These are phyloP conservation scores for Diaporthe citrichinensis DNA, from an alignment of 2,329 filamentous ascomycete genomes.

Conservation along the genomic window DNA sequence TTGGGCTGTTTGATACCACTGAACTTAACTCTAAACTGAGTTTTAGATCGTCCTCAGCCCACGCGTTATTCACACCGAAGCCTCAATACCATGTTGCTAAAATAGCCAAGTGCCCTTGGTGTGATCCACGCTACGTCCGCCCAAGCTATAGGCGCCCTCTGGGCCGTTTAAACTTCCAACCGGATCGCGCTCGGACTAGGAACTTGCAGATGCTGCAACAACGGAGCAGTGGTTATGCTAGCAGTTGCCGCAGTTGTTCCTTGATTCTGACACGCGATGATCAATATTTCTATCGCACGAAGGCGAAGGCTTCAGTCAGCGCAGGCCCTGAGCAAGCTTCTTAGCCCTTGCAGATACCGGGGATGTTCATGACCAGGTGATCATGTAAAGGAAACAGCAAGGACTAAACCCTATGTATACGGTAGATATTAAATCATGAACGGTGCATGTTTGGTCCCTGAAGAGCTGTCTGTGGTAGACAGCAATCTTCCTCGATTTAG, in stretches of 20 bases:
- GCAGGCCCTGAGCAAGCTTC: background rate
- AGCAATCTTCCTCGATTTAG: no score
- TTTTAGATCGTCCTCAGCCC: background rate
- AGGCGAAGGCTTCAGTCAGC: background rate
- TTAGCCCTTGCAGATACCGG: background rate
- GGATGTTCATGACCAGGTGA: background rate
- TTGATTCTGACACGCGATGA: no score
- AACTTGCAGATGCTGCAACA: background rate
- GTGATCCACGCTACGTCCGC: no score
- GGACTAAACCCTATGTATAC: no score
- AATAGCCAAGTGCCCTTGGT: background rate
- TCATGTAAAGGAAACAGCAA: background rate
- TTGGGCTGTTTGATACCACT: background rate
- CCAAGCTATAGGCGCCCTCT: background rate
- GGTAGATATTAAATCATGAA: background rate
- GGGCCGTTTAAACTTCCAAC: background rate
- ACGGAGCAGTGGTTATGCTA: background rate
- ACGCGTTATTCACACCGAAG: no score
- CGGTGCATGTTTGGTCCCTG: no score
- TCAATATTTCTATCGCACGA: background rate
- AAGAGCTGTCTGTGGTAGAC: no score
- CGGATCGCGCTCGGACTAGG: background rate
- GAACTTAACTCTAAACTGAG: background rate
- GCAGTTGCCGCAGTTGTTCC: no score
- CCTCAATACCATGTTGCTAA: background rate